A percentile compares a stretch with the other conserved stretches of the same genome.
Evolutionary conservation across 2,329 filamentous ascomycete species (phyloP).

Genomic region (Alternaria angustiovoidea): DNA sequence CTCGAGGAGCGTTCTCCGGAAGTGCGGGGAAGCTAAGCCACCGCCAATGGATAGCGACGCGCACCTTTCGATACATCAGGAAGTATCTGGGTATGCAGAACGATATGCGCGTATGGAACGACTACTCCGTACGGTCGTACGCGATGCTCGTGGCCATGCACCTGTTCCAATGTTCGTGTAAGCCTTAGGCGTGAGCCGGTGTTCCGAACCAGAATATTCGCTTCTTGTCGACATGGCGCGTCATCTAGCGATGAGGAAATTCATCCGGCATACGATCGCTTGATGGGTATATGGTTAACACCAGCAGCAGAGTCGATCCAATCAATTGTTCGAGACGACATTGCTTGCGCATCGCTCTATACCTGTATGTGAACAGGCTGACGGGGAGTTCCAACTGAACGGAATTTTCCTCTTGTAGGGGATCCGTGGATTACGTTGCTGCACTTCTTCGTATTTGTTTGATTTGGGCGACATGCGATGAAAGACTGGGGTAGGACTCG

Average conservation of each 20-base stretch:
- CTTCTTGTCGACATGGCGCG: neutral
- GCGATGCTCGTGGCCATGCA: neutral
- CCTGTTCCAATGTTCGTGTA: neutral
- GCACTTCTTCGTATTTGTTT: neutral
- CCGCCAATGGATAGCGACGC: neutral
- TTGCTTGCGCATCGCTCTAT: neutral
- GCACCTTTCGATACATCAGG: neutral
- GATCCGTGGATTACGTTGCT: neutral
- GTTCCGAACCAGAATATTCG: neutral
- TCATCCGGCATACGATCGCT: neutral
- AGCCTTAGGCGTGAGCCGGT: neutral
- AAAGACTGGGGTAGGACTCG: neutral
- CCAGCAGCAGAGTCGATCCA: neutral
- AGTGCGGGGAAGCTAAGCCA: conserved; percentile 17
- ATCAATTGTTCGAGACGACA: fast-evolving
- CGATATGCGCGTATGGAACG: neutral
- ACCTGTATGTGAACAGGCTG: neutral
- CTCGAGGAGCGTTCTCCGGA: neutral
- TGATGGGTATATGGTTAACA: neutral
- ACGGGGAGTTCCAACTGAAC: neutral
- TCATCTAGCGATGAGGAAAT: neutral
- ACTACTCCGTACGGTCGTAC: neutral
- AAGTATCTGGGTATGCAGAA: neutral
- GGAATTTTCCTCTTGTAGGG: neutral
- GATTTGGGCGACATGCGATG: neutral